These are phyloP conservation scores for Echium plantagineum DNA, from an alignment of 257 asterid species.

Conservation along the genomic window DNA sequence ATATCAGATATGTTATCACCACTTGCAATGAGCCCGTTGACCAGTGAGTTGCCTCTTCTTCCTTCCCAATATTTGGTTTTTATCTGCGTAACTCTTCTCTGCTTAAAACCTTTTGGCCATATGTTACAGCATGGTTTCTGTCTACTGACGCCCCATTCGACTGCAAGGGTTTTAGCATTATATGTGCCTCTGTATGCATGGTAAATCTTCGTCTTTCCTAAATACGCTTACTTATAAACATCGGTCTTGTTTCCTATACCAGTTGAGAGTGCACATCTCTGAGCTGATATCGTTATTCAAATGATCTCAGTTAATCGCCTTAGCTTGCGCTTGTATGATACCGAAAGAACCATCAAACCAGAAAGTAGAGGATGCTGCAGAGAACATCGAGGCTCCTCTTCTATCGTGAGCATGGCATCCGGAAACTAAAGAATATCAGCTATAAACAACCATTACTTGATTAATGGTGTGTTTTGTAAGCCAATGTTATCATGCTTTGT, in stretches of 20 bases:
- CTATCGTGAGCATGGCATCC: slow-evolving; percentile 22
- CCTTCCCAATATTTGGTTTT: background rate
- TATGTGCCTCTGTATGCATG: slow-evolving; percentile 69
- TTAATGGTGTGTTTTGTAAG: background rate
- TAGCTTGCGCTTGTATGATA: slow-evolving; percentile 52
- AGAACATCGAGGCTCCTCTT: slow-evolving; percentile 60
- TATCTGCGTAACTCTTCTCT: background rate
- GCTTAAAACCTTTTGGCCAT: slow-evolving; percentile 6
- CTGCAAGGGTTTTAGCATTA: slow-evolving; percentile 89
- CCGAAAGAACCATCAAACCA: slow-evolving; percentile 33
- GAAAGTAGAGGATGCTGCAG: slow-evolving; percentile 17
- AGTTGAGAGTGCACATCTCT: background rate
- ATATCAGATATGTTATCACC: slow-evolving; percentile 78
- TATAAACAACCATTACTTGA: background rate
- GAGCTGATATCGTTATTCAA: background rate
- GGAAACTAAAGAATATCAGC: background rate
- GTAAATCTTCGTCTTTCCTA: slow-evolving; percentile 23
- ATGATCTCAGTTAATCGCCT: slow-evolving; percentile 38
- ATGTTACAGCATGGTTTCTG: slow-evolving; percentile 67
- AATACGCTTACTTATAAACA: background rate
- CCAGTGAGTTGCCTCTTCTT: slow-evolving; percentile 40
- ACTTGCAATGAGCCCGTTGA: slow-evolving; percentile 78
- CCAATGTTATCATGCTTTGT: no score
- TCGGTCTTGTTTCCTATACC: background rate
- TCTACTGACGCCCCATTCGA: slow-evolving; percentile 78